Evolutionary conservation across 1,139 yeast species (phyloP).

Genomic region (Eremothecium gossypii): DNA sequence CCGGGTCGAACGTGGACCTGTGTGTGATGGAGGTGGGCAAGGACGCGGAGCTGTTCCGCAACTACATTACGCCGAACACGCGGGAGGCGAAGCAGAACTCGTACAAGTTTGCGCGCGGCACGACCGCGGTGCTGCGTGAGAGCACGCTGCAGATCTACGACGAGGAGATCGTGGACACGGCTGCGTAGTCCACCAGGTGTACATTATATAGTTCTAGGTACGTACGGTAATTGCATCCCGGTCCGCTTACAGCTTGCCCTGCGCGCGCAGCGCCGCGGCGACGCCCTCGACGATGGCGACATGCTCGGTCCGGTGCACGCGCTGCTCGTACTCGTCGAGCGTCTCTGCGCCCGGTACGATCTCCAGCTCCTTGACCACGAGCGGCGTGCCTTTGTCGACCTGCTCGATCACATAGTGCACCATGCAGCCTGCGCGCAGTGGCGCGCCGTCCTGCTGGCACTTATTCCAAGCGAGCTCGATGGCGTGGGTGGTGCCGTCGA

Average conservation of each 20-base stretch:
- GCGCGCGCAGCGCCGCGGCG: constrained; percentile 40
- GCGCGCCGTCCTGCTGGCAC: constrained; percentile 61
- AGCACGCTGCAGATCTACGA: constrained; percentile 58
- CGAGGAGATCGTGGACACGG: constrained; percentile 45
- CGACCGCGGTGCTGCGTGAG: constrained; percentile 73
- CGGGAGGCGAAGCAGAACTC: constrained; percentile 73
- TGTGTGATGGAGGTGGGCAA: constrained; percentile 93
- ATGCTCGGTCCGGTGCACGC: constrained; percentile 85
- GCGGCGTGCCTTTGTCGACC: constrained; percentile 88
- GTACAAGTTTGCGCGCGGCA: constrained; percentile 82
- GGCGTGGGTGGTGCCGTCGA: constrained; percentile 88
- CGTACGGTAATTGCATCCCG: not conserved
- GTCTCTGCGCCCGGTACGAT: constrained; percentile 57
- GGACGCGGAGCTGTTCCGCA: constrained; percentile 76
- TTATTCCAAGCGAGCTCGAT: constrained; percentile 94
- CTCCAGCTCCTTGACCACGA: constrained; percentile 69
- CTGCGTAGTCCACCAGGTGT: constrained; percentile 12
- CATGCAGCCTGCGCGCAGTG: constrained; percentile 77
- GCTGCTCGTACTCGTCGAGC: constrained; percentile 65
- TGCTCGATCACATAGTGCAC: constrained; percentile 90
- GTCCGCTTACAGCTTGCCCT: not conserved
- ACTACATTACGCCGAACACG: constrained; percentile 83
- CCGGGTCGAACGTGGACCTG: constrained; percentile 94
- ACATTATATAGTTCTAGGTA: not conserved
- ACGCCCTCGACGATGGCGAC: constrained; percentile 90